A percentile compares a stretch with the other conserved stretches of the same genome.
phyloP scores from a whole-genome alignment of 768 basidiomycete species.

The Lactarius psammicola region DNA sequence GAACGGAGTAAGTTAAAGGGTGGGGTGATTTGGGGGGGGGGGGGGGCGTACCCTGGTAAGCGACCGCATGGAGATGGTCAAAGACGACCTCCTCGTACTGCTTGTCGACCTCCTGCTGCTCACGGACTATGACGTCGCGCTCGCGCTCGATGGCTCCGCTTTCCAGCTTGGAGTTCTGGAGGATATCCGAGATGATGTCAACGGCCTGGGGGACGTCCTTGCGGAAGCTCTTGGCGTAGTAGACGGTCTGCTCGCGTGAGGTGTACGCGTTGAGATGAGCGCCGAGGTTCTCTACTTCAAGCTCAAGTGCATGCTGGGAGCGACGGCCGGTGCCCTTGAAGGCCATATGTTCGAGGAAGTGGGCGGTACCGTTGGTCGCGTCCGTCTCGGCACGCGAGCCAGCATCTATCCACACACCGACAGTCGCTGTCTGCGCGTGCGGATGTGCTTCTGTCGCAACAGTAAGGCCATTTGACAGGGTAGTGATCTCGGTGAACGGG shows the following conservation, averaged over 20 bases:
- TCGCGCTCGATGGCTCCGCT: conserved; percentile 85
- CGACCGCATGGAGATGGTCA: conserved; percentile 94
- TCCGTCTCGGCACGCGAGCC: conserved; percentile 96
- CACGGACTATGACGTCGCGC: conserved; percentile 92
- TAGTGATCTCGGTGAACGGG: conserved; percentile 88
- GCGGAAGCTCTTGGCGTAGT: conserved; percentile 98
- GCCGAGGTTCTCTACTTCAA: conserved; percentile 97
- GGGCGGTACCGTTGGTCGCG: conserved; percentile 92
- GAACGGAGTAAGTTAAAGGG: conserved; percentile 6
- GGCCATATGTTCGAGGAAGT: conserved; percentile 99
- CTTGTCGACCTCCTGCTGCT: conserved; percentile 99
- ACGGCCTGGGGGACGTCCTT: conserved; percentile 89
- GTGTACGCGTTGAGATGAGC: conserved; percentile 98
- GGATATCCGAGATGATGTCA: conserved; percentile 97
- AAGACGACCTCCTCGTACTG: conserved; percentile 98
- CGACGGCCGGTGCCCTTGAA: conserved; percentile 94
- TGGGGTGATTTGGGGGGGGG: too few relatives aligned
- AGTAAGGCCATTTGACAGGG: conserved; percentile 91
- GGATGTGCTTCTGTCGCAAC: conserved; percentile 91
- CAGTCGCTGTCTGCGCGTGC: conserved; percentile 94
- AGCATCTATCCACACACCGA: conserved; percentile 98
- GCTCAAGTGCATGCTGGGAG: conserved; percentile 85
- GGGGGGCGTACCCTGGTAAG: conserved; percentile 82
- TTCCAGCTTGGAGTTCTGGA: conserved; percentile 96
- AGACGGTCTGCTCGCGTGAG: conserved; percentile 97